Percentiles rank a stretch among this genome's conserved stretches.
Conservation (phyloP, 768 basidiomycete genomes). For the Lanmaoa pseudosensibilis region DNA sequence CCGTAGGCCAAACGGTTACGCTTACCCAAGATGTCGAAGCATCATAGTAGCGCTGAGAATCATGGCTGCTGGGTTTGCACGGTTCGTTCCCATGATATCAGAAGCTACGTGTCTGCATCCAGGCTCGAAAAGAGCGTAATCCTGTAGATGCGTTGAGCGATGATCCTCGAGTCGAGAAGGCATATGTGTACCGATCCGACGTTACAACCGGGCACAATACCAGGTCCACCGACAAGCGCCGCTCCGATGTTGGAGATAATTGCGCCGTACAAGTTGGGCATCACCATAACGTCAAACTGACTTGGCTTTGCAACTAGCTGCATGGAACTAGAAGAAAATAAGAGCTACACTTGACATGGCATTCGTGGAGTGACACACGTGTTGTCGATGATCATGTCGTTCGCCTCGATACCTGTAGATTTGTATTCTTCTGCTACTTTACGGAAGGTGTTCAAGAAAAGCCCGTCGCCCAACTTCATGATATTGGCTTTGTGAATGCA, state of each 20-base stretch:
- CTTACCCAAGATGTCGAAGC: slow-evolving; percentile 92
- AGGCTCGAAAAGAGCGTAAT: slow-evolving; percentile 98
- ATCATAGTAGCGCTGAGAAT: slow-evolving; percentile 97
- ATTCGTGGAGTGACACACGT: slow-evolving; percentile 53
- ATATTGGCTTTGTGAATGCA: slow-evolving; percentile 99
- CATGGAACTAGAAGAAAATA: slow-evolving; percentile 71
- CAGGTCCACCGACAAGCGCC: slow-evolving; percentile 96
- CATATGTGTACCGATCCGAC: slow-evolving; percentile 73
- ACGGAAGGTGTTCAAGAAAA: slow-evolving; percentile 98
- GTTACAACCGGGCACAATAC: slow-evolving; percentile 97
- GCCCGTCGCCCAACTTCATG: slow-evolving; percentile 99
- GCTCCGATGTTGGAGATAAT: slow-evolving; percentile 99
- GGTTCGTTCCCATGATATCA: slow-evolving; percentile 95
- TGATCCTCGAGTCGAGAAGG: background rate
- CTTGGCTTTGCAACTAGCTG: slow-evolving; percentile 94
- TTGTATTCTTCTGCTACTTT: slow-evolving; percentile 96
- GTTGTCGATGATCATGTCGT: slow-evolving; percentile 99
- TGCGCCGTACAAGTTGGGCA: slow-evolving; percentile 96
- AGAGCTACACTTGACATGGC: background rate
- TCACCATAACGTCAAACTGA: slow-evolving; percentile 99
- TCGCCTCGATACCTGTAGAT: slow-evolving; percentile 84
- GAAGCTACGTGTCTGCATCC: slow-evolving; percentile 95
- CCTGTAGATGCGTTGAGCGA: slow-evolving; percentile 42
- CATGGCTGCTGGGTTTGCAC: slow-evolving; percentile 97
- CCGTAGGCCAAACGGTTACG: slow-evolving; percentile 17